Percentiles rank a stretch among this genome's conserved stretches.
phyloP scores from a whole-genome alignment of 2,329 filamentous ascomycete genomes.

The Clarireedia paspali region DNA sequence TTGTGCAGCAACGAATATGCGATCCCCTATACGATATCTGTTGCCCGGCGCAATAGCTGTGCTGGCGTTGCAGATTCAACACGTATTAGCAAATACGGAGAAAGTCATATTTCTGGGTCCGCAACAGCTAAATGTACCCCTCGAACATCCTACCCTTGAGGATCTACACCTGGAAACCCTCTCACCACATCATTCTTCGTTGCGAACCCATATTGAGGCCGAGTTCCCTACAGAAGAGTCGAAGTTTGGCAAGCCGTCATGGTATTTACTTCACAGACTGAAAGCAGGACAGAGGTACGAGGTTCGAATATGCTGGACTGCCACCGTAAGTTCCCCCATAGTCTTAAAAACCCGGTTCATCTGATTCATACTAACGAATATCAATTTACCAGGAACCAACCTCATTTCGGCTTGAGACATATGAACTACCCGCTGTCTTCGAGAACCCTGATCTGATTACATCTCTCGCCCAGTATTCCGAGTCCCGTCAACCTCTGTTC shows the following conservation, averaged over 20 bases:
- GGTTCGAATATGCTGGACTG: conserved; percentile 86
- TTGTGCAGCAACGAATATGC: no score
- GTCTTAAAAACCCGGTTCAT: not conserved
- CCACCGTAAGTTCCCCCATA: conserved; percentile 57
- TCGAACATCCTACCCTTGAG: conserved; percentile 46
- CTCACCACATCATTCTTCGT: conserved; percentile 44
- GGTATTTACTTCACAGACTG: conserved; percentile 70
- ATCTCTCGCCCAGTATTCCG: conserved; percentile 56
- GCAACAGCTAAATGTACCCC: conserved; percentile 44
- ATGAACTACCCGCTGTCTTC: conserved; percentile 54
- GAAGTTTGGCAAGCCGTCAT: conserved; percentile 57
- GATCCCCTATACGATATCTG: not conserved
- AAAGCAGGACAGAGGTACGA: conserved; percentile 75
- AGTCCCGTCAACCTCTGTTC: conserved; percentile 36
- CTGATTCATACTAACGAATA: conserved; percentile 5
- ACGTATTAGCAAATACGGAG: conserved; percentile 67
- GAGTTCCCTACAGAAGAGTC: conserved; percentile 52
- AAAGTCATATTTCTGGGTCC: conserved; percentile 85
- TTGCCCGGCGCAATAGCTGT: conserved; percentile 11
- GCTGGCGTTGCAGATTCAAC: conserved; percentile 12
- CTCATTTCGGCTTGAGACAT: conserved; percentile 61
- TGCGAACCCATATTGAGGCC: conserved; percentile 59
- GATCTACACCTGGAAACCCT: conserved; percentile 59
- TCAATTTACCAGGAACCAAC: conserved; percentile 69
- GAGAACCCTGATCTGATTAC: conserved; percentile 53